Evolutionary conservation across 73 alveolate species (phyloP), one percentile per base, ranked within the genome.

Genomic region (Paramecium sexaurelia): DNA sequence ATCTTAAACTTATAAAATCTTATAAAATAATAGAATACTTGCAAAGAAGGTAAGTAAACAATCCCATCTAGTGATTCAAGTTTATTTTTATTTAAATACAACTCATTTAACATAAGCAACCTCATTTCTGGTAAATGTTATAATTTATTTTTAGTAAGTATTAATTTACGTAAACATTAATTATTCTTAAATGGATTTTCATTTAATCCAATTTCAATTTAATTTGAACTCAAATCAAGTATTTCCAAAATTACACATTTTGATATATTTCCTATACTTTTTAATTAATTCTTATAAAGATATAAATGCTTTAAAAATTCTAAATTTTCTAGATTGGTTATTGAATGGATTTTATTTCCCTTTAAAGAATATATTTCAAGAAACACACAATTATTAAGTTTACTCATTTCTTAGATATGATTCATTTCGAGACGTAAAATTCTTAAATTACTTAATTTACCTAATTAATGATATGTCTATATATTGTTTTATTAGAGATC

Each of bases 51-150:
- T 43, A 78, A 24, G 15, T 78, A 78, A 9, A 78, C 27, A 8
- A 78, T 37, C 41, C 90, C 90, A 78, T 78, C 55, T 3, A 78
- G 29, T 17, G 90, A 41, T 45, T 78, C 90, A 7, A 78, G 55
- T 45, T 78, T 78, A 27, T 78, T 78, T 19, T 78, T 78, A 43
- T 78, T 78, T 24, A 78, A 4, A 43, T 78, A 43, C 22, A 78
- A 43, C 20, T 78, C 90, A 39, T 40, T 24, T n/a, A 78, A 26
- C 10, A 39, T 7, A 1, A 45, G 27, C 20, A 41, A 43, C 22
- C 35, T 78, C 68, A 78, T 39, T 33, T 78, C 68, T 1, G 90
- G 90, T 45, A 78, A 22, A 22, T 32, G 32, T 43, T 40, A 22
- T 40, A 78, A 7, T 39, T 78, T 40, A 43, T 78, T 78, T 43